phyloP scores from a whole-genome alignment of 140 eudicot genomes.

The Cichorium intybus region DNA sequence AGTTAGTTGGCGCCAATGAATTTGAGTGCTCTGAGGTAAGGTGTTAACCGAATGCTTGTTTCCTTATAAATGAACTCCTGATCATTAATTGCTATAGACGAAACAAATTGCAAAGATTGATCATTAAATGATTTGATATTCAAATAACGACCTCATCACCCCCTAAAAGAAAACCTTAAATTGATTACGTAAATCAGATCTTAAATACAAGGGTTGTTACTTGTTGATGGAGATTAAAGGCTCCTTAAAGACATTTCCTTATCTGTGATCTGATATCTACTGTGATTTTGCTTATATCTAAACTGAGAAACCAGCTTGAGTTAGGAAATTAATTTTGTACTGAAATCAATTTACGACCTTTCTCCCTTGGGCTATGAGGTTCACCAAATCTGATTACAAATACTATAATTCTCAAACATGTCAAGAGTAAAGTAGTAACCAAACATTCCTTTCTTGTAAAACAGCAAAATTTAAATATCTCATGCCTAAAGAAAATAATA shows the following conservation, averaged over 20 bases:
- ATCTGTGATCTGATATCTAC: constrained; percentile 7
- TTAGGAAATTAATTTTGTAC: background rate
- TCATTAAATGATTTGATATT: background rate
- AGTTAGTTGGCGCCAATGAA: constrained; percentile 41
- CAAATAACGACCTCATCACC: background rate
- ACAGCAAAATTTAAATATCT: too few species aligned
- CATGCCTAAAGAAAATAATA: too few species aligned
- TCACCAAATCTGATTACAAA: constrained; percentile 1
- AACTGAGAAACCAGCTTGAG: background rate
- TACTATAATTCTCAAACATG: background rate
- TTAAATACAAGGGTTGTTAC: constrained; percentile 4
- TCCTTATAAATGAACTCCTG: constrained; percentile 4
- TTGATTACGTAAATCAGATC: constrained; percentile 1
- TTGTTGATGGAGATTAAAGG: background rate
- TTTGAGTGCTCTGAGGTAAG: constrained; percentile 76
- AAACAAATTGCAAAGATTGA: background rate
- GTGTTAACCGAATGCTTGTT: background rate
- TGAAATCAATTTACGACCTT: background rate
- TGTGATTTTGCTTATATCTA: constrained; percentile 12
- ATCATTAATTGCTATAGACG: constrained; percentile 14
- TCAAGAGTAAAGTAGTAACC: background rate
- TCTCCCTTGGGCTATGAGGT: constrained; percentile 2
- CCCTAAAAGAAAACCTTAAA: background rate
- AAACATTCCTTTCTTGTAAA: background rate
- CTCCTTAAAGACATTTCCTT: constrained; percentile 3